These are phyloP conservation scores for Sistotremastrum niveocremeum DNA, from an alignment of 768 basidiomycete species.

Conservation along the genomic window DNA sequence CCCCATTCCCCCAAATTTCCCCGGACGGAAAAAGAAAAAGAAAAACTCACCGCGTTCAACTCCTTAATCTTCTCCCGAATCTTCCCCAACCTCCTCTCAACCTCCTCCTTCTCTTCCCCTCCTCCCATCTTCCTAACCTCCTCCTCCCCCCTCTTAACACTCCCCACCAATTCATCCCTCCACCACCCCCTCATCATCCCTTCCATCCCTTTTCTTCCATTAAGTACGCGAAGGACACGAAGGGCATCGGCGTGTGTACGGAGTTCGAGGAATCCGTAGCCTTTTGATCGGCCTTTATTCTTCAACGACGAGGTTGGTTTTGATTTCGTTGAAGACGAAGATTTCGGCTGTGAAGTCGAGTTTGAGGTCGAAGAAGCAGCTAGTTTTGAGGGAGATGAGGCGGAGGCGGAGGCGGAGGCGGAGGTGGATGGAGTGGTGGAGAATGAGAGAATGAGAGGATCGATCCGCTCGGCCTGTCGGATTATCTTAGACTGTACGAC, in stretches of 20 bases:
- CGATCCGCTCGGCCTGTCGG: conserved; percentile 78
- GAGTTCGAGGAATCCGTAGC: conserved; percentile 94
- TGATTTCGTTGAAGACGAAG: too few relatives aligned
- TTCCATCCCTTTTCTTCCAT: conserved; percentile 65
- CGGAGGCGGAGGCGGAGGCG: too few relatives aligned
- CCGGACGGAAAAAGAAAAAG: neutral
- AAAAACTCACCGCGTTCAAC: conserved; percentile 4
- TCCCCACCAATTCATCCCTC: conserved; percentile 58
- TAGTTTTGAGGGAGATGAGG: too few relatives aligned
- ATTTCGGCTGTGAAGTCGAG: too few relatives aligned
- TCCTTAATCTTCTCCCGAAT: conserved; percentile 41
- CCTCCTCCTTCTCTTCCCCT: conserved; percentile 26
- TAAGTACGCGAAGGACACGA: conserved; percentile 85
- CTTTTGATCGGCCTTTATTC: conserved; percentile 78
- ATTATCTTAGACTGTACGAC: conserved; percentile 92
- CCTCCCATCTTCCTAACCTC: conserved; percentile 25
- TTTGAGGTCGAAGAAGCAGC: too few relatives aligned
- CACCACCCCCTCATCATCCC: conserved; percentile 69
- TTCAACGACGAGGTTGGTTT: too few relatives aligned
- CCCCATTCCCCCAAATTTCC: conserved; percentile 8
- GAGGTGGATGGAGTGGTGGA: too few relatives aligned
- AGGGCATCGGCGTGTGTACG: conserved; percentile 79
- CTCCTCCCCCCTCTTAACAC: conserved; percentile 35
- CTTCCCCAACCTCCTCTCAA: conserved; percentile 40
- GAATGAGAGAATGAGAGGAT: conserved; percentile 42